Evolutionary conservation across 305 asterid species (phyloP).

Genomic region (Fraxinus paxiana): DNA sequence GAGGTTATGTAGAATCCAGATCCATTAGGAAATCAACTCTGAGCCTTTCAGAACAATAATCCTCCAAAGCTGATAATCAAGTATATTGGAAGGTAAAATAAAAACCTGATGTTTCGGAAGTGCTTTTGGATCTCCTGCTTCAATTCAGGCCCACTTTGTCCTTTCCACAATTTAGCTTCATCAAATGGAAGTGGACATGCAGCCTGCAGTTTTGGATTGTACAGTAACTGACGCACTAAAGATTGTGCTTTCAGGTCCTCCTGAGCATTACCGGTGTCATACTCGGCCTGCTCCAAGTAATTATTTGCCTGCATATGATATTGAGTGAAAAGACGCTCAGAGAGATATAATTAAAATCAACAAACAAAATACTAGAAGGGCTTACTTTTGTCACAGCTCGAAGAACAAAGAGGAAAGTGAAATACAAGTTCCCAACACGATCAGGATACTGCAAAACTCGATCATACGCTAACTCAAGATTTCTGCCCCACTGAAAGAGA

Average conservation of each 20-base stretch:
- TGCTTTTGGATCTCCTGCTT: constrained; percentile 78
- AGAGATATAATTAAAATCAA: constrained; percentile 8
- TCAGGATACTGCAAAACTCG: constrained; percentile 81
- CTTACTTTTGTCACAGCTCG: constrained; percentile 78
- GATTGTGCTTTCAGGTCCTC: constrained; percentile 82
- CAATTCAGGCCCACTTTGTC: constrained; percentile 86
- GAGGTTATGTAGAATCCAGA: not conserved
- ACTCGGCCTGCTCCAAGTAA: constrained; percentile 94
- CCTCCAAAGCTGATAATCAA: constrained; percentile 9
- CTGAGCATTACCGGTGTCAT: constrained; percentile 62
- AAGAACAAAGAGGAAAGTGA: constrained; percentile 80
- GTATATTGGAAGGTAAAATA: not conserved
- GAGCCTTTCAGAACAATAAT: not conserved
- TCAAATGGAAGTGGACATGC: constrained; percentile 92
- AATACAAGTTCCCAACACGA: constrained; percentile 82
- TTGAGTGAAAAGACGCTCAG: constrained; percentile 13
- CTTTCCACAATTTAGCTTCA: constrained; percentile 93
- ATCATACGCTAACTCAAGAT: constrained; percentile 65
- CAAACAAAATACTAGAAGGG: constrained; percentile 7
- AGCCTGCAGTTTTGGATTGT: constrained; percentile 70
- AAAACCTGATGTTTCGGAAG: constrained; percentile 78
- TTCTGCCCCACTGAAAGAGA: constrained; percentile 77
- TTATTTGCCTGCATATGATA: constrained; percentile 54
- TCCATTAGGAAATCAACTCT: not conserved
- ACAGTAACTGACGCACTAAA: constrained; percentile 63